Conservation (phyloP, 2,329 filamentous ascomycete genomes). For the Coleophoma crateriformis region DNA sequence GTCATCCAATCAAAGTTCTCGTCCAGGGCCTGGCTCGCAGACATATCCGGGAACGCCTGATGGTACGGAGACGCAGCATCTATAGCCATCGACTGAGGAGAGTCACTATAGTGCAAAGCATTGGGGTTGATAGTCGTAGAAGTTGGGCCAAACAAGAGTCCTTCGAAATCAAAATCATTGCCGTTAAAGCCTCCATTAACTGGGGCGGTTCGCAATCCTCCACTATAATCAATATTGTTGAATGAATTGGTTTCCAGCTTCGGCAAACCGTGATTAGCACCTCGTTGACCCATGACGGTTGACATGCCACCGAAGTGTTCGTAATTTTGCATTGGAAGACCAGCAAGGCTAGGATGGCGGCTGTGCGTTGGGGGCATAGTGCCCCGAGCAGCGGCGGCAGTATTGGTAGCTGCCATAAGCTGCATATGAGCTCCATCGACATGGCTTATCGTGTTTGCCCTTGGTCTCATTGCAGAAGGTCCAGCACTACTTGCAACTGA, state of each 20-base stretch:
- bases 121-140: conserved; percentile 69
- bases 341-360: conserved; percentile 71
- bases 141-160: conserved; percentile 62
- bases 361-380: conserved; percentile 48
- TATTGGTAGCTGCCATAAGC: conserved; percentile 58
- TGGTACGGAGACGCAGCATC: conserved; percentile 58
- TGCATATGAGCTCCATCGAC: conserved; percentile 74
- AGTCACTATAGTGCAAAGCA: conserved; percentile 78
- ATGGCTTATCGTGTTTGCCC: conserved; percentile 95
- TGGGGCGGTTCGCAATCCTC: conserved; percentile 74
- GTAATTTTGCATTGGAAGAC: conserved; percentile 55
- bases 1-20: conserved; percentile 81
- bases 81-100: conserved; percentile 60
- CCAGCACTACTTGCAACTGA: conserved; percentile 63
- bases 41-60: conserved; percentile 51
- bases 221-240: conserved; percentile 56
- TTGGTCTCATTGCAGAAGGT: conserved; percentile 66
- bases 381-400: conserved; percentile 38
- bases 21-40: conserved; percentile 56
- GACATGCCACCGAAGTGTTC: conserved; percentile 72
- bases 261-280: conserved; percentile 62
- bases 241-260: conserved; percentile 79
- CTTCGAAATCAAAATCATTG: conserved; percentile 64
- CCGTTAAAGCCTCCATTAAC: conserved; percentile 54
- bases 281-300: conserved; percentile 59